A percentile compares a stretch with the other conserved stretches of the same genome.
These are phyloP conservation scores for Monosporascus sp. DNA, from an alignment of 2,329 filamentous ascomycete species.

Conservation along the genomic window DNA sequence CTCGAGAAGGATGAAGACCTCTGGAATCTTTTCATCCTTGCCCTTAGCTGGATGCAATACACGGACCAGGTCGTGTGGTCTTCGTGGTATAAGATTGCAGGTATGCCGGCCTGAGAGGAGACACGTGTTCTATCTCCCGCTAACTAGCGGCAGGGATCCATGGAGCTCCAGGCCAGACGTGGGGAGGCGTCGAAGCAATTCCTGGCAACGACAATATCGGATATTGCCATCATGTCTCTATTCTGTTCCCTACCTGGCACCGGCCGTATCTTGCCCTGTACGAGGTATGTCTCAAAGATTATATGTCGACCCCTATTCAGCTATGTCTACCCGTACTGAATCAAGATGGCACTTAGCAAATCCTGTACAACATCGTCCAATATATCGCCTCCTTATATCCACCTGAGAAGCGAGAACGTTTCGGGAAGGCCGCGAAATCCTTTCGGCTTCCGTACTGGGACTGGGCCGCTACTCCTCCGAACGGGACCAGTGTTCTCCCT, in stretches of 20 bases:
- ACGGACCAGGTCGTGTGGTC: conserved; percentile 56
- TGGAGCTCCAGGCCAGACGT: conserved; percentile 60
- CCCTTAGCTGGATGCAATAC: conserved; percentile 65
- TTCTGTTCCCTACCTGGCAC: conserved; percentile 78
- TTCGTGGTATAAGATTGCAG: conserved; percentile 75
- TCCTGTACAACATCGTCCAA: conserved; percentile 26
- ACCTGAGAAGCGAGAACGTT: conserved; percentile 39
- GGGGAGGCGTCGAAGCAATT: conserved; percentile 45
- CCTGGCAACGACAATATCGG: conserved; percentile 53
- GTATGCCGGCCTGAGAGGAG: conserved; percentile 33
- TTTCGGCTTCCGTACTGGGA: conserved; percentile 58
- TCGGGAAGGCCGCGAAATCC: conserved; percentile 42
- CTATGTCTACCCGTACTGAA: background rate
- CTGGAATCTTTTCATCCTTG: conserved; percentile 74
- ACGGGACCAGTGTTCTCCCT: conserved; percentile 43
- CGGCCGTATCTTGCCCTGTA: conserved; percentile 66
- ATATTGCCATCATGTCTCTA: conserved; percentile 72
- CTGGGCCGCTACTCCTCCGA: conserved; percentile 46
- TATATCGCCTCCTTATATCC: conserved; percentile 30
- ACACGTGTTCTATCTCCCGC: conserved; percentile 1
- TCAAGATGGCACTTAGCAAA: conserved; percentile 35
- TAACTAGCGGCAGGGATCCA: conserved; percentile 59
- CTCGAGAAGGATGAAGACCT: conserved; percentile 58
- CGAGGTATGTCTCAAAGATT: conserved; percentile 36
- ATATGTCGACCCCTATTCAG: background rate